phyloP scores from a whole-genome alignment of 345 rosid genomes.

The Noccaea bulbosa region DNA sequence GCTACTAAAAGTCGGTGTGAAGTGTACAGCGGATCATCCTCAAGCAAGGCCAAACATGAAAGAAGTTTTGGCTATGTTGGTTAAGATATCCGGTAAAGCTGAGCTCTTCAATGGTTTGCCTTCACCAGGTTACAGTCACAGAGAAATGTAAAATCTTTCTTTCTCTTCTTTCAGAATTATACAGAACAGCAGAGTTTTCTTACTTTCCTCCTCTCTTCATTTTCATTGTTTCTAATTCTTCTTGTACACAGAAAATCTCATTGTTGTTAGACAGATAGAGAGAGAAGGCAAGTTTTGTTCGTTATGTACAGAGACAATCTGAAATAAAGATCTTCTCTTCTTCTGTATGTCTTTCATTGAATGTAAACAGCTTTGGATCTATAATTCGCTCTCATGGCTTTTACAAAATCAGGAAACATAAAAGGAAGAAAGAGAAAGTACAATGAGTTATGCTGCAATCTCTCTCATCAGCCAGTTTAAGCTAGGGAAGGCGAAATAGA shows the following conservation, averaged over 20 bases:
- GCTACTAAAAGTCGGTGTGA: slow-evolving; percentile 62
- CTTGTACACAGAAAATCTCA: slow-evolving; percentile 45
- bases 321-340: slow-evolving; percentile 30
- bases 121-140: slow-evolving; percentile 40
- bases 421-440: slow-evolving; percentile 22
- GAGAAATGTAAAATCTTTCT: slow-evolving; percentile 42
- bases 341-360: slow-evolving; percentile 15
- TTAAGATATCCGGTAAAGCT: slow-evolving; percentile 49
- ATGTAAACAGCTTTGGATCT: slow-evolving; percentile 12
- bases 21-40: slow-evolving; percentile 80
- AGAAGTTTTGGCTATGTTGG: slow-evolving; percentile 69
- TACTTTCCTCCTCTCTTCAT: slow-evolving; percentile 20
- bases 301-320: slow-evolving; percentile 31
- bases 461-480: slow-evolving; percentile 77
- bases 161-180: slow-evolving; percentile 24
- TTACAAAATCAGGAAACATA: slow-evolving; percentile 28
- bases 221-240: slow-evolving; percentile 42
- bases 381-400: slow-evolving; percentile 9
- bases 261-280: slow-evolving; percentile 12
- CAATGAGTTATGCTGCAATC: slow-evolving; percentile 49
- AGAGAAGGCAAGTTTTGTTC: slow-evolving; percentile 32
- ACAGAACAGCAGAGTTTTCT: slow-evolving; percentile 29
- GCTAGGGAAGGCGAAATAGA: slow-evolving; percentile 62
- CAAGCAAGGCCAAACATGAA: slow-evolving; percentile 91
- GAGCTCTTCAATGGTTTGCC: slow-evolving; percentile 47